phyloP scores from a whole-genome alignment of 805 yeast genomes.

The Saccharomyces jurei region DNA sequence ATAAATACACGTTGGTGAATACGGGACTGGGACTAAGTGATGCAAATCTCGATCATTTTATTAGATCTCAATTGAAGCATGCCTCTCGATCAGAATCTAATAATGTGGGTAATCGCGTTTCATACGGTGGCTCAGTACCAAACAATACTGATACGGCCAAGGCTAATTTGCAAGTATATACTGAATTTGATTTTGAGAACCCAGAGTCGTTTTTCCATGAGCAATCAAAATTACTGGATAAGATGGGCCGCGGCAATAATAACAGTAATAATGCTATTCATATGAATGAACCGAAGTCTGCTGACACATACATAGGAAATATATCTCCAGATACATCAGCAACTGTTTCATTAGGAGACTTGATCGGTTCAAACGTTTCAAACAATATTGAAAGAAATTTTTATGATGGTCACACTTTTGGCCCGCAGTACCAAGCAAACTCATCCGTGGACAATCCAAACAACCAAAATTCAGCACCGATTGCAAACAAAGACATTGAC shows the following conservation, averaged over 20 bases:
- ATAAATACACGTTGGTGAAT: conserved; percentile 3
- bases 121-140: neutral
- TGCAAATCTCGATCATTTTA: conserved; percentile 3
- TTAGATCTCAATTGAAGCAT: neutral
- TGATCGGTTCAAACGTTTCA: neutral
- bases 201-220: conserved; percentile 15
- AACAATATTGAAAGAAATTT: neutral
- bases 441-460: neutral
- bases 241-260: neutral
- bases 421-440: neutral
- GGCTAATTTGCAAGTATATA: conserved; percentile 14
- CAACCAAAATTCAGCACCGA: neutral
- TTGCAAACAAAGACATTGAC: neutral
- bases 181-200: conserved; percentile 23
- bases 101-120: neutral
- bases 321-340: conserved; percentile 7
- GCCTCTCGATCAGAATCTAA: neutral
- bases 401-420: neutral
- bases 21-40: conserved; percentile 8
- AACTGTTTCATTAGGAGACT: conserved; percentile 7
- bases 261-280: neutral
- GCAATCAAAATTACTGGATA: conserved; percentile 2
- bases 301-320: conserved; percentile 7
- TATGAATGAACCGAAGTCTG: conserved; percentile 5
- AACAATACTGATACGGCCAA: neutral